phyloP scores from a whole-genome alignment of 768 basidiomycete species.

The Phallus indusiatus region DNA sequence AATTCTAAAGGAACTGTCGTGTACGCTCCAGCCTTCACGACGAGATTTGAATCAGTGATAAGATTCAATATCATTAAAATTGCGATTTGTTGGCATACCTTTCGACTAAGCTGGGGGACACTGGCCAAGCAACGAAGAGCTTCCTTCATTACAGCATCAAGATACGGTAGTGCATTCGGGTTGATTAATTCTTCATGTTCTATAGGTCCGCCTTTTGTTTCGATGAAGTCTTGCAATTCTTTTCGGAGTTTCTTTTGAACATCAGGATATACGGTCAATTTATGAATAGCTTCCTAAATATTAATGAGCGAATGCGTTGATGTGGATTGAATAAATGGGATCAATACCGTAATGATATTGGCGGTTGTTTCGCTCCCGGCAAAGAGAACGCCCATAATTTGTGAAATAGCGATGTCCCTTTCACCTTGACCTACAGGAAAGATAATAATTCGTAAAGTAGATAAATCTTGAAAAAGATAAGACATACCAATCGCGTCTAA shows the following conservation, averaged over 20 bases:
- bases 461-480: too few relatives aligned
- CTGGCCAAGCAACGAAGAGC: slow-evolving; percentile 5
- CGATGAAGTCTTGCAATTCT: neutral
- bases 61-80: neutral
- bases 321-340: too few relatives aligned
- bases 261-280: neutral
- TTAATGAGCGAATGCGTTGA: too few relatives aligned
- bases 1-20: neutral
- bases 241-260: slow-evolving; percentile 9
- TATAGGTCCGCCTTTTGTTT: neutral
- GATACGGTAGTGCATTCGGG: slow-evolving; percentile 12
- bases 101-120: neutral
- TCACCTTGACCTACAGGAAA: neutral
- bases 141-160: slow-evolving; percentile 15
- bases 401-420: neutral
- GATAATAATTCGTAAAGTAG: neutral
- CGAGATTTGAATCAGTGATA: neutral
- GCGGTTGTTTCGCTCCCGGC: neutral
- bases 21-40: neutral
- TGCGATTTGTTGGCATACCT: neutral
- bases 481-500: neutral
- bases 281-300: neutral
- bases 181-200: slow-evolving; percentile 9
- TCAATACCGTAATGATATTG: neutral
- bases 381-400: neutral